A percentile compares a stretch with the other conserved stretches of the same genome.
phyloP scores from a whole-genome alignment of 345 rosid genomes.

The Hibiscus syriacus region DNA sequence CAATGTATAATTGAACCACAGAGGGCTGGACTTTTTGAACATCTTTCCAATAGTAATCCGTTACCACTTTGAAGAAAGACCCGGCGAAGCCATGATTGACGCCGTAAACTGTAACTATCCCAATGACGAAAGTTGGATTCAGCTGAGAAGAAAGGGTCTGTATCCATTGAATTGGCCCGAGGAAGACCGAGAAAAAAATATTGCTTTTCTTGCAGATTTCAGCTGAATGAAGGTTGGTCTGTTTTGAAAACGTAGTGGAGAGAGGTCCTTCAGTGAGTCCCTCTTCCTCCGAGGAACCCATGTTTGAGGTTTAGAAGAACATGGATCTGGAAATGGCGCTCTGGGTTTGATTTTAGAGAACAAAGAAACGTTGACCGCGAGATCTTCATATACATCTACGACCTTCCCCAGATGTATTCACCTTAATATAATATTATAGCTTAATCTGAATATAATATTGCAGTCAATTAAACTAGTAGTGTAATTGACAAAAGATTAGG shows the following conservation, averaged over 20 bases:
- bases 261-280: conserved; percentile 8
- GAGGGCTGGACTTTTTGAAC: conserved; percentile 69
- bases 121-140: conserved; percentile 54
- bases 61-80: conserved; percentile 62
- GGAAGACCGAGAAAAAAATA: conserved; percentile 26
- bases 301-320: neutral
- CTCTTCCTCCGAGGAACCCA: conserved; percentile 25
- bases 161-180: conserved; percentile 65
- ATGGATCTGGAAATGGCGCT: conserved; percentile 5
- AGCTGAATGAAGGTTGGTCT: neutral
- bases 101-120: conserved; percentile 62
- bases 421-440: too few relatives aligned
- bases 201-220: conserved; percentile 10
- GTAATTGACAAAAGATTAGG: too few relatives aligned
- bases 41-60: conserved; percentile 86
- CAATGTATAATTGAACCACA: conserved; percentile 63
- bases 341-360: neutral
- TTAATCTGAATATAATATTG: too few relatives aligned
- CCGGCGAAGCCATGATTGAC: conserved; percentile 70
- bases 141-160: conserved; percentile 52
- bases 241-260: neutral
- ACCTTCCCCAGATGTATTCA: too few relatives aligned
- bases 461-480: too few relatives aligned
- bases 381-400: neutral
- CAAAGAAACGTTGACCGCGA: neutral